A percentile compares a stretch with the other conserved stretches of the same genome.
These are phyloP conservation scores for Aspergillus spinulosporus DNA, from an alignment of 2,329 filamentous ascomycete genomes.

Conservation along the genomic window DNA sequence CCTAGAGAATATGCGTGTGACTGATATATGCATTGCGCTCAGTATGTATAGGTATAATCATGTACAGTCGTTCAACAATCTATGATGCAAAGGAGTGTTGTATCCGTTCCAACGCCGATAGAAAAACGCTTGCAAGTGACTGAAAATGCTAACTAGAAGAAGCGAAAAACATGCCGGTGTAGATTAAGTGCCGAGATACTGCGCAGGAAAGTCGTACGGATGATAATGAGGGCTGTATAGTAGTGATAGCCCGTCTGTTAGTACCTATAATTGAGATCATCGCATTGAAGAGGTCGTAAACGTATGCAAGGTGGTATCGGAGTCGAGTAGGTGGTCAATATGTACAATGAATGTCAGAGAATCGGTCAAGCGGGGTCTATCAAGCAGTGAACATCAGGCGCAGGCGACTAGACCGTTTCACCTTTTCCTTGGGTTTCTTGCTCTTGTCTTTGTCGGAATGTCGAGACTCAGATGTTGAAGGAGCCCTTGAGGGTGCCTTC, in stretches of 20 bases:
- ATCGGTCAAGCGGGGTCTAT: slow-evolving; percentile 4
- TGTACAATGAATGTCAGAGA: slow-evolving; percentile 17
- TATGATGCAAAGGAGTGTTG: slow-evolving; percentile 12
- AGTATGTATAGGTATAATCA: slow-evolving; percentile 2
- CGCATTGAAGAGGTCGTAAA: not conserved
- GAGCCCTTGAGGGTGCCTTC: slow-evolving; percentile 23
- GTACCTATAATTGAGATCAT: not conserved
- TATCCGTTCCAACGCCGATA: slow-evolving; percentile 17
- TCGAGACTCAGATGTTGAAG: slow-evolving; percentile 26
- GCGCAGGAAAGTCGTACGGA: not conserved
- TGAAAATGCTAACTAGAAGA: not conserved
- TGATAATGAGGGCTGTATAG: not conserved
- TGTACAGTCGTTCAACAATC: slow-evolving; percentile 2
- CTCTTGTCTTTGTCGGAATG: slow-evolving; percentile 30
- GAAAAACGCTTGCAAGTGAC: slow-evolving; percentile 5
- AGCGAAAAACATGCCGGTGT: not conserved
- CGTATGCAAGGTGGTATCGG: slow-evolving; percentile 5
- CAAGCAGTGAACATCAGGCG: slow-evolving; percentile 39
- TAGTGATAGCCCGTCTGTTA: not conserved
- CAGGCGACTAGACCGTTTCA: slow-evolving; percentile 42
- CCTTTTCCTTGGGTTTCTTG: slow-evolving; percentile 33
- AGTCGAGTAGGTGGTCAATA: slow-evolving; percentile 10
- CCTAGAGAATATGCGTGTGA: too few relatives aligned
- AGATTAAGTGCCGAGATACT: not conserved
- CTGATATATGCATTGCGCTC: slow-evolving; percentile 17